Evolutionary conservation across 129 eudicot species (phyloP).

Genomic region (Pseudognaphalium luteoalbum): DNA sequence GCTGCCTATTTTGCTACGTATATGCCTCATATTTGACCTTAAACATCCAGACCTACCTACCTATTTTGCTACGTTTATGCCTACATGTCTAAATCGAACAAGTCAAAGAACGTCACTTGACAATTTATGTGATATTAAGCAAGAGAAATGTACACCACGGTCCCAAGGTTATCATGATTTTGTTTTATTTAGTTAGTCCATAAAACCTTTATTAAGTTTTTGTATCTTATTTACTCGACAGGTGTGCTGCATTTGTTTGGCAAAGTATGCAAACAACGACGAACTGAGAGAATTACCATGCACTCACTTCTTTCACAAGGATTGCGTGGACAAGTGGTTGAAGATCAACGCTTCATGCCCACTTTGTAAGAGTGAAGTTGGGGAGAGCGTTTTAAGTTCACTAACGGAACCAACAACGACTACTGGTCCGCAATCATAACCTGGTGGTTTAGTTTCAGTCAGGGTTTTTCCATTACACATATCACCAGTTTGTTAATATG

Average conservation of each 20-base stretch:
- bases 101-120: too few relatives aligned
- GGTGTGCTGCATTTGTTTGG: conserved; percentile 95
- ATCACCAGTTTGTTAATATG: conserved; percentile 30
- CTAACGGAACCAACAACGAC: conserved; percentile 40
- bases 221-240: conserved; percentile 25
- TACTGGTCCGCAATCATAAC: conserved; percentile 38
- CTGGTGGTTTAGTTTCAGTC: conserved; percentile 27
- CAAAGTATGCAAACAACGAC: conserved; percentile 89
- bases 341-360: conserved; percentile 88
- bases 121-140: background rate
- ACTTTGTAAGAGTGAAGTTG: conserved; percentile 88
- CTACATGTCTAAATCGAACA: background rate
- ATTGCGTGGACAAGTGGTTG: conserved; percentile 95
- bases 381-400: conserved; percentile 61
- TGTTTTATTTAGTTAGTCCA: background rate
- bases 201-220: background rate
- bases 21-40: background rate
- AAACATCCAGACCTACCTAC: background rate
- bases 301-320: conserved; percentile 88
- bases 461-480: conserved; percentile 17
- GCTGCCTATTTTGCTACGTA: background rate
- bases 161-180: background rate
- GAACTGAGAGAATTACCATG: conserved; percentile 81
- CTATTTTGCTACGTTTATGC: background rate
- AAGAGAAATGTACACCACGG: background rate